Evolutionary conservation across 31 red algal species (phyloP), one percentile per base, ranked within the genome.

Genomic region (Odonthalia washingtoniensis): DNA sequence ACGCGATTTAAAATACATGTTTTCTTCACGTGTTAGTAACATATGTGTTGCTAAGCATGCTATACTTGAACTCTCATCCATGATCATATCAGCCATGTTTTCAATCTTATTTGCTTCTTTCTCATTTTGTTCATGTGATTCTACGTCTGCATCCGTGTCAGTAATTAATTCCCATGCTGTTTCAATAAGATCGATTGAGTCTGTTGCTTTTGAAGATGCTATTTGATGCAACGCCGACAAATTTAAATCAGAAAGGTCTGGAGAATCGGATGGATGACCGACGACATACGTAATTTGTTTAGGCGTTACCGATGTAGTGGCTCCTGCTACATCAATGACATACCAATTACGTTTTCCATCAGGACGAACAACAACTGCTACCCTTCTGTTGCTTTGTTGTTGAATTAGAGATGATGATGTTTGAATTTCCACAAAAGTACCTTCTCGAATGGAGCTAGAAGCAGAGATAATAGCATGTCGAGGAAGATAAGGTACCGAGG

Each of bases 311-410:
- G 82, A 87, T 40, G 52, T 40, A 67, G 73, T 34, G 24, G 37
- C 12, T 2, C 87, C 81, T 45, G 57, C 26, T 0, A 44, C 43
- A 73, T 95, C 93, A 30, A 52, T 43, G 3, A 95, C 87, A n/a
- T 82, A 78, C 93, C 93, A 95, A 74, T 89, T 94, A 3, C 80
- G 77, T 46, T 94, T 94, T 5, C 92, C 92, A 65, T 94, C 86
- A 16, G 85, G 85, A 40, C 67, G 72, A 57, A 57, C 49, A 57
- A 57, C 21, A 57, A 9, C 12, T 14, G 12, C 49, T 21, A 21
- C 12, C 21, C 49, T 9, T 9, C 49, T 9, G n/a, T n/a, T n/a
- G n/a, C n/a, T n/a, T n/a, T n/a, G n/a, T n/a, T n/a, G n/a, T n/a
- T n/a, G n/a, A n/a, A n/a, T n/a, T n/a, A n/a, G n/a, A 57, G 12